Base-by-base conservation (phyloP, 495 filamentous ascomycete genomes). In the Daldinia concentrica region DNA sequence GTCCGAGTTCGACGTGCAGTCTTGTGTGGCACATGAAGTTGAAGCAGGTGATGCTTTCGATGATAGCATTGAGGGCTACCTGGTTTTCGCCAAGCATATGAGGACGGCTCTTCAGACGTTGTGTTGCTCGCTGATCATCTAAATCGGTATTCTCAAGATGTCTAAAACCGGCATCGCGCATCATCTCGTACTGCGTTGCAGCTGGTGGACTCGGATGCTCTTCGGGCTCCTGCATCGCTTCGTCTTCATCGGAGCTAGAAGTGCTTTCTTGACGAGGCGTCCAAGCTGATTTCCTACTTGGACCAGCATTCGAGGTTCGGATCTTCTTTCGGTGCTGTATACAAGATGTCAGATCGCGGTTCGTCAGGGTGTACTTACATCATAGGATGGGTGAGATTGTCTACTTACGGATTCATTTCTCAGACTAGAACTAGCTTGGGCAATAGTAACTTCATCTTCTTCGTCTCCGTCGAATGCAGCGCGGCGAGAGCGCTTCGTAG, bases 11-110 rank as follows among this genome's bases (percentile, higher is more conserved):
- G 54, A 97, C 90, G 59, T 90, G 85, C 15, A 98, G 88, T 64
- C 89, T 89, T 17, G 85, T 81, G 75, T 99, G 95, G 74, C 95
- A 98, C 95, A 98, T 97, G 77, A 97, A 97, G 76, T 97, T 98
- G 65, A 90, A 88, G 78, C 92, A 96, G 56, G 87, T 90, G 36
- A 98, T 90, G 59, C 88, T 87, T 79, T 95, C 89, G 34, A 97
- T 88, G 54, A 97, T 92, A 6, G 90, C 92, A 77, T 91, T 89
- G n/a, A 97, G 92, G 4, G 93, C 90, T 8, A 93, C 85, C 3
- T 86, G 81, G 71, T 96, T 97, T 8, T 90, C 84, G 55, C 89
- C 86, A 9, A 82, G 82, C 66, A 78, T 76, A 66, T 73, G 80
- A 2, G 80, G 86, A 19, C 87, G 87, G 75, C 76, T 77, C 27